Conservation (phyloP, 345 rosid genomes). For the Arabis hirsuta region DNA sequence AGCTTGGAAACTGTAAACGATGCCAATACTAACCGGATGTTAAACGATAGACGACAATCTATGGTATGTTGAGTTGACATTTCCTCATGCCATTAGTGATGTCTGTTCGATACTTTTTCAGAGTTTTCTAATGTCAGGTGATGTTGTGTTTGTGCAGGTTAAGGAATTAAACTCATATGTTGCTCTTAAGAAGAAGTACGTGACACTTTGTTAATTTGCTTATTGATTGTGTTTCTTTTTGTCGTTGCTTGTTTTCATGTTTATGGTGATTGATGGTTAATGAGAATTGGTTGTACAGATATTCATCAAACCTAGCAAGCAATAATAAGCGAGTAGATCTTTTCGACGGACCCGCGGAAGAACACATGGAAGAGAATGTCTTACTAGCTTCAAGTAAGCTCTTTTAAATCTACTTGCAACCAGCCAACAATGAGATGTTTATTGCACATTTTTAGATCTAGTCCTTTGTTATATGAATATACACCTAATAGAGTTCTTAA, state of each 20-base stretch:
- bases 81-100: background rate
- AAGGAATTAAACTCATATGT: constrained; percentile 84
- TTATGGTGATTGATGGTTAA: constrained; percentile 17
- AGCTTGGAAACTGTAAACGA: constrained; percentile 69
- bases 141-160: constrained; percentile 53
- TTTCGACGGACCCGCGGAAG: constrained; percentile 86
- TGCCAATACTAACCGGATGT: constrained; percentile 62
- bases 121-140: constrained; percentile 27
- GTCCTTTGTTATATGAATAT: background rate
- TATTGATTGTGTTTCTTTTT: background rate
- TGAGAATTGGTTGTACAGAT: constrained; percentile 50
- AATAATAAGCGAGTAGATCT: constrained; percentile 87
- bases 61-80: constrained; percentile 50
- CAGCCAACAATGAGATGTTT: constrained; percentile 22
- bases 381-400: constrained; percentile 85
- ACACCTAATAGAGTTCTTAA: constrained; percentile 17
- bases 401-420: constrained; percentile 22
- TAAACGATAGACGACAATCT: constrained; percentile 85
- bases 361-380: constrained; percentile 78
- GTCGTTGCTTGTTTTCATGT: background rate
- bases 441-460: background rate
- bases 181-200: constrained; percentile 81
- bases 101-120: background rate
- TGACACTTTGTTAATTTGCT: constrained; percentile 4
- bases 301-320: constrained; percentile 69